Percentiles rank a stretch among this genome's conserved stretches.
phyloP scores from a whole-genome alignment of 2,329 filamentous ascomycete species.

The Tolypocladium pustulatum region DNA sequence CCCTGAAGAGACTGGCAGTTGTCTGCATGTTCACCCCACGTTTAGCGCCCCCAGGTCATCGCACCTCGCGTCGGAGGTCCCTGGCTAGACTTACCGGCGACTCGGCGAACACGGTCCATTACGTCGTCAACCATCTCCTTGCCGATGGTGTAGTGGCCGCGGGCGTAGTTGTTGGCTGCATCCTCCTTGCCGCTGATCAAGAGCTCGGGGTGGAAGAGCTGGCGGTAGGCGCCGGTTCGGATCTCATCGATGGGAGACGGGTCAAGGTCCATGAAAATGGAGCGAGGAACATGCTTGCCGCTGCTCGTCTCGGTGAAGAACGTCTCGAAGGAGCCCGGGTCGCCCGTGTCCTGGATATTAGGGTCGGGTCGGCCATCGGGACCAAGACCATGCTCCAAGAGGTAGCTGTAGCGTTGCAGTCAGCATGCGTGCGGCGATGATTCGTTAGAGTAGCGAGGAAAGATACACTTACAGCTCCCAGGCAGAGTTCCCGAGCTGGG shows the following conservation, averaged over 20 bases:
- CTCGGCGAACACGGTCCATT: constrained; percentile 59
- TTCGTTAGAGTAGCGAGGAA: constrained; percentile 5
- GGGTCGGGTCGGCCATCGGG: constrained; percentile 54
- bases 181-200: constrained; percentile 67
- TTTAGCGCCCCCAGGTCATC: constrained; percentile 3
- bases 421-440: constrained; percentile 5
- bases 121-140: constrained; percentile 66
- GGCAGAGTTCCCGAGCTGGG: constrained; percentile 64
- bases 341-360: constrained; percentile 46
- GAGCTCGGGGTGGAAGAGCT: constrained; percentile 63
- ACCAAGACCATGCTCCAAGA: constrained; percentile 61
- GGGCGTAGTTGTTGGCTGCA: constrained; percentile 68
- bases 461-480: constrained; percentile 59
- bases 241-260: constrained; percentile 67
- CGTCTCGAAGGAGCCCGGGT: constrained; percentile 58
- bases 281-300: constrained; percentile 63
- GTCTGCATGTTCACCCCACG: constrained; percentile 30
- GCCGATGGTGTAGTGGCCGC: constrained; percentile 66
- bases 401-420: constrained; percentile 41
- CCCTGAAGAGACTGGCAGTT: constrained; percentile 65
- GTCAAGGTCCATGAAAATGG: constrained; percentile 64
- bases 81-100: constrained; percentile 42
- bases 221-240: constrained; percentile 55
- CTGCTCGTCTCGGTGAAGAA: constrained; percentile 65
- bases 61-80: neutral